Evolutionary conservation across 2,329 filamentous ascomycete species (phyloP).

Genomic region (Rhynchosporium agropyri): DNA sequence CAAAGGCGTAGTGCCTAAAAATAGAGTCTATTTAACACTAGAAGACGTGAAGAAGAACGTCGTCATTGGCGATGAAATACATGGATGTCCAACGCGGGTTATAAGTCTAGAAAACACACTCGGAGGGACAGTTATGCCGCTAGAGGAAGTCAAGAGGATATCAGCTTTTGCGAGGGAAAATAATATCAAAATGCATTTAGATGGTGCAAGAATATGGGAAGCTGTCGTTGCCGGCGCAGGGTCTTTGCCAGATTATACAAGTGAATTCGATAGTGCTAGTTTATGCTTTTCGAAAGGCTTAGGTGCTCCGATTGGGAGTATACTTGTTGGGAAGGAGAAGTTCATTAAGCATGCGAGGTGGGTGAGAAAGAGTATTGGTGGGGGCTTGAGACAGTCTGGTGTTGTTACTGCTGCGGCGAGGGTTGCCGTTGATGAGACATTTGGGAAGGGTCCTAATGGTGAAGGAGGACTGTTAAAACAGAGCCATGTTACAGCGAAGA

Average conservation of each 20-base stretch:
- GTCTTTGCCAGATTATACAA: slow-evolving; percentile 66
- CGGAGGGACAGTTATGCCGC: slow-evolving; percentile 75
- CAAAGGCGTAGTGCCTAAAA: slow-evolving; percentile 66
- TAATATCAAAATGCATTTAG: slow-evolving; percentile 71
- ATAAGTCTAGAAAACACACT: slow-evolving; percentile 88
- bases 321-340: slow-evolving; percentile 64
- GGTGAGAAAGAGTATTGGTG: slow-evolving; percentile 80
- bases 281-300: slow-evolving; percentile 83
- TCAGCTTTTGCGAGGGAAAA: slow-evolving; percentile 67
- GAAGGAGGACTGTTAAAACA: slow-evolving; percentile 63
- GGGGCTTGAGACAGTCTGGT: slow-evolving; percentile 75
- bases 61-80: slow-evolving; percentile 68
- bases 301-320: slow-evolving; percentile 77
- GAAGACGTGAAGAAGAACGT: slow-evolving; percentile 69
- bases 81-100: slow-evolving; percentile 77
- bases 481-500: slow-evolving; percentile 64
- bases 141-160: slow-evolving; percentile 71
- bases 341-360: slow-evolving; percentile 67
- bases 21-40: slow-evolving; percentile 63
- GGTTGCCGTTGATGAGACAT: slow-evolving; percentile 79
- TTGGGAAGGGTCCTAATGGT: slow-evolving; percentile 59
- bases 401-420: slow-evolving; percentile 75
- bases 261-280: slow-evolving; percentile 72
- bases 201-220: slow-evolving; percentile 83
- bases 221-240: slow-evolving; percentile 72